Evolutionary conservation across 495 filamentous ascomycete species (phyloP).

Genomic region (Penicillium dipodomyicola): DNA sequence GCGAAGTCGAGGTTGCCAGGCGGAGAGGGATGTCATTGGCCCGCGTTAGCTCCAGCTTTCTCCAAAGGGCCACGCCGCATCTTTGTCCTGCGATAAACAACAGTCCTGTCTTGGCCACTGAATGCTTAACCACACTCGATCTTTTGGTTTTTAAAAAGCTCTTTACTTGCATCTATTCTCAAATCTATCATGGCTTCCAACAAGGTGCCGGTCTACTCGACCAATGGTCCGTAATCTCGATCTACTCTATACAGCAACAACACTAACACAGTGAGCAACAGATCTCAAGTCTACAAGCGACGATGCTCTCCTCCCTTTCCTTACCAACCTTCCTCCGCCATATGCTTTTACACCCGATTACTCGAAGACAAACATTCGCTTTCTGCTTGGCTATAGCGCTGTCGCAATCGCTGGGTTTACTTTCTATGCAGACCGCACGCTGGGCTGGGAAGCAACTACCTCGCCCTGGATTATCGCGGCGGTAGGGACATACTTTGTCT

Average conservation of each 20-base stretch:
- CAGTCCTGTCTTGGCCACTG: conserved; percentile 2
- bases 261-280: conserved; percentile 32
- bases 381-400: conserved; percentile 77
- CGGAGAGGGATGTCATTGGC: conserved; percentile 26
- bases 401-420: conserved; percentile 74
- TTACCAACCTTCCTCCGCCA: conserved; percentile 64
- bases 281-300: conserved; percentile 96
- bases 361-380: conserved; percentile 74
- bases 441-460: conserved; percentile 84
- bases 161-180: background rate
- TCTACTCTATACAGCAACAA: conserved; percentile 20
- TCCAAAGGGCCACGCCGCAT: conserved; percentile 49
- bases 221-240: conserved; percentile 41
- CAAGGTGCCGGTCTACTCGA: conserved; percentile 49
- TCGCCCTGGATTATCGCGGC: conserved; percentile 66
- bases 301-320: conserved; percentile 90
- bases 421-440: conserved; percentile 87
- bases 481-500: conserved; percentile 71
- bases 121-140: conserved; percentile 4
- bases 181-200: conserved; percentile 23
- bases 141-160: conserved; percentile 1
- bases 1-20: conserved; percentile 20
- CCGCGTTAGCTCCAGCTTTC: conserved; percentile 39
- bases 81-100: conserved; percentile 32
- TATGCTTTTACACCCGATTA: conserved; percentile 76